A percentile compares a stretch with the other conserved stretches of the same genome.
Conservation (phyloP, 306 rosid genomes). For the Purshia tridentata region DNA sequence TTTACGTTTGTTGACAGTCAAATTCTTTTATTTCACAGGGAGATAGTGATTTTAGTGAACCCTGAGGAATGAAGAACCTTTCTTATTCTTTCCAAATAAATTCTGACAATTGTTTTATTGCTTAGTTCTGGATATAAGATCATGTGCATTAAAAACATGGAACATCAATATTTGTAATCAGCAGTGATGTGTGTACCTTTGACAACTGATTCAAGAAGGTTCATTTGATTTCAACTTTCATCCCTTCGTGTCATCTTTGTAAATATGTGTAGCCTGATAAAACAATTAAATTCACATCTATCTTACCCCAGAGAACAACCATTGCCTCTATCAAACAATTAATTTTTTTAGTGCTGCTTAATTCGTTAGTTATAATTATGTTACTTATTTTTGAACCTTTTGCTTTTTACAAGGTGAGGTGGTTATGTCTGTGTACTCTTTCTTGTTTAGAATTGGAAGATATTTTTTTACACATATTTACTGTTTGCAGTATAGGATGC, state of each 20-base stretch:
- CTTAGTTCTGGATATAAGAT: background rate
- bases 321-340: background rate
- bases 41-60: background rate
- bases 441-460: conserved; percentile 25
- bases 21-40: background rate
- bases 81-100: background rate
- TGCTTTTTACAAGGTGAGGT: conserved; percentile 5
- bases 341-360: background rate
- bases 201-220: background rate
- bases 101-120: background rate
- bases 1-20: background rate
- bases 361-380: background rate
- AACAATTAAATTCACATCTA: background rate
- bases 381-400: background rate
- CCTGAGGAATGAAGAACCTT: background rate
- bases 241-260: background rate
- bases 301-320: background rate
- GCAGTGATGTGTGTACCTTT: background rate
- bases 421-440: conserved; percentile 17
- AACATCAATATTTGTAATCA: background rate
- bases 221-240: conserved; percentile 4
- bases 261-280: conserved; percentile 1
- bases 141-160: background rate
- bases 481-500: conserved; percentile 91
- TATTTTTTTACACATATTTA: conserved; percentile 26